These are phyloP conservation scores for Yarrowia deformans DNA, from an alignment of 805 yeast genomes.

Conservation along the genomic window DNA sequence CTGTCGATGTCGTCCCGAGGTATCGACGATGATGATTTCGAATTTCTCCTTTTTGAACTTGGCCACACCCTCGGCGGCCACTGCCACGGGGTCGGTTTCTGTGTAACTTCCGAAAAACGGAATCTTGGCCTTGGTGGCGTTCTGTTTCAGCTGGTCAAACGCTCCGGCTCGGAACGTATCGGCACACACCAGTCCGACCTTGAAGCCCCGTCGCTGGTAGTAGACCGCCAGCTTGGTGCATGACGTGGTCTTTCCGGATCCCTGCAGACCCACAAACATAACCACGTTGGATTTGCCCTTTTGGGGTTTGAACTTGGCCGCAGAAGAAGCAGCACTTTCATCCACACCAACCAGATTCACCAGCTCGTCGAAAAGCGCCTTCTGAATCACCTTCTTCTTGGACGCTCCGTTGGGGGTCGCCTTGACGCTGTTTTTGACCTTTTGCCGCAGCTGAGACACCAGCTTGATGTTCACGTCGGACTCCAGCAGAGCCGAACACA, in stretches of 20 bases:
- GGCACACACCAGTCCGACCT: constrained; percentile 97
- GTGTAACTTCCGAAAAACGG: constrained; percentile 96
- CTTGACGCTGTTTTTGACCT: constrained; percentile 66
- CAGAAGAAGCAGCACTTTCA: constrained; percentile 44
- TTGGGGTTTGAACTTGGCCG: constrained; percentile 77
- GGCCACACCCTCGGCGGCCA: constrained; percentile 89
- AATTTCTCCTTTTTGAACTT: constrained; percentile 90
- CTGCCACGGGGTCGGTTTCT: constrained; percentile 93
- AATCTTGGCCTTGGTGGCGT: constrained; percentile 92
- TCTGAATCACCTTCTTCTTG: constrained; percentile 81
- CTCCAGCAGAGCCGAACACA: constrained; percentile 88
- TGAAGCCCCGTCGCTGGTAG: constrained; percentile 90
- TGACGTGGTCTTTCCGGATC: constrained; percentile 98
- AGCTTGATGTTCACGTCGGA: constrained; percentile 91
- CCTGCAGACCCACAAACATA: constrained; percentile 98
- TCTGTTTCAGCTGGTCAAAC: constrained; percentile 96
- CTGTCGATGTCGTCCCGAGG: constrained; percentile 97
- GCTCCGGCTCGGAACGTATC: constrained; percentile 99
- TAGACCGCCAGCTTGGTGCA: constrained; percentile 96
- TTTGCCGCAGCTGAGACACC: constrained; percentile 77
- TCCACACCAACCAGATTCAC: constrained; percentile 81
- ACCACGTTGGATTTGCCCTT: constrained; percentile 80
- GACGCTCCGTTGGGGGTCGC: constrained; percentile 60
- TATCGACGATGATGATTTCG: constrained; percentile 93
- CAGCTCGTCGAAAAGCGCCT: constrained; percentile 92